Evolutionary conservation across 2,329 filamentous ascomycete species (phyloP).

Genomic region (Penicillium sp.): DNA sequence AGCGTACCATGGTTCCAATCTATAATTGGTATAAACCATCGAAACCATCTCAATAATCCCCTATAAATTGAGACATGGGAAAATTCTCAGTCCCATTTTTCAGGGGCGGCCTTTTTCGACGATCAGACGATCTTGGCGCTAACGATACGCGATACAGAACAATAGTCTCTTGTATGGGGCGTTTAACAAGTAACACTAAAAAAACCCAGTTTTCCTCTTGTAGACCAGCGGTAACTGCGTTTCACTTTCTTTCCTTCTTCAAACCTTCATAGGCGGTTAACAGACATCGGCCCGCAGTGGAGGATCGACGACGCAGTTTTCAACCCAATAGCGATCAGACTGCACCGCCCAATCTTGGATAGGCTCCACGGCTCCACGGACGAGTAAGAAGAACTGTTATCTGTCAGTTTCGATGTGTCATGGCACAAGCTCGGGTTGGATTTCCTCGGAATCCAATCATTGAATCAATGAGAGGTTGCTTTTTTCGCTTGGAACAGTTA

Average conservation of each 20-base stretch:
- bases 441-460: not conserved
- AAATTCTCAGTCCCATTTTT: not conserved
- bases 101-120: constrained; percentile 3
- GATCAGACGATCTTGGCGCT: constrained; percentile 2
- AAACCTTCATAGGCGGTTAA: constrained; percentile 5
- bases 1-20: constrained; percentile 5
- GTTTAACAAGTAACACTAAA: not conserved
- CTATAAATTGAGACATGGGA: not conserved
- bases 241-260: constrained; percentile 1
- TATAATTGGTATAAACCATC: not conserved
- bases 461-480: not conserved
- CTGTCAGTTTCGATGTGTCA: constrained; percentile 17
- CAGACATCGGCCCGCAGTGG: not conserved
- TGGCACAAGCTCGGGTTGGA: not conserved
- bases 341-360: not conserved
- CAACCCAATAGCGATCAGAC: constrained; percentile 1
- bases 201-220: not conserved
- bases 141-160: not conserved
- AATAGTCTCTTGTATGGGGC: not conserved
- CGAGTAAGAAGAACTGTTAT: constrained; percentile 8
- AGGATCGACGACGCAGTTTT: constrained; percentile 7
- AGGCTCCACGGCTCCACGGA: not conserved
- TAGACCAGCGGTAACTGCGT: constrained; percentile 4
- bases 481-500: not conserved
- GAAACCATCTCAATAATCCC: no score